A percentile compares a stretch with the other conserved stretches of the same genome.
Evolutionary conservation across 2,329 filamentous ascomycete genomes (phyloP).

Genomic region (Bipolaris oryzae): DNA sequence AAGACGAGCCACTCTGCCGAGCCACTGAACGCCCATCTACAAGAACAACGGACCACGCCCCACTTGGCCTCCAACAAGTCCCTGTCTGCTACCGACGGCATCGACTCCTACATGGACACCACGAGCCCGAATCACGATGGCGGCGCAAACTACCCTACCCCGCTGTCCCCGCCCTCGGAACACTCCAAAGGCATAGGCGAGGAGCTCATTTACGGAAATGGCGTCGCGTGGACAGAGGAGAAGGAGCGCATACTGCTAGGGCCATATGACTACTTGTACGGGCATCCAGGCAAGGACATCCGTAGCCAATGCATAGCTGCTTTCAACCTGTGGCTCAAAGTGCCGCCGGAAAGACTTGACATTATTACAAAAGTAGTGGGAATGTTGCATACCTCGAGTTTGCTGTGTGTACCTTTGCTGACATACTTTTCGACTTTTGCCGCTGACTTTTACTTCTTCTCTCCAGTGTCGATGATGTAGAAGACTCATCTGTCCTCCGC

Average conservation of each 20-base stretch:
- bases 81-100: not conserved
- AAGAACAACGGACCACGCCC: conserved; percentile 15
- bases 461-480: conserved; percentile 75
- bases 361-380: conserved; percentile 80
- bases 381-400: conserved; percentile 84
- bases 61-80: not conserved
- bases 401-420: conserved; percentile 58
- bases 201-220: conserved; percentile 51
- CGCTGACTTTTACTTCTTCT: not conserved
- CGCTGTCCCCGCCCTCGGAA: conserved; percentile 36
- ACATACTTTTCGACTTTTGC: too few relatives aligned
- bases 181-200: conserved; percentile 39
- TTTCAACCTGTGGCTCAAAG: conserved; percentile 80
- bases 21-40: conserved; percentile 14
- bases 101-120: conserved; percentile 9
- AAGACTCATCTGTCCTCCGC: conserved; percentile 78
- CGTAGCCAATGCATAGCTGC: conserved; percentile 78
- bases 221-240: conserved; percentile 67
- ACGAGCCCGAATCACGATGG: conserved; percentile 11
- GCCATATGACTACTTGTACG: conserved; percentile 80
- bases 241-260: conserved; percentile 80
- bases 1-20: conserved; percentile 38
- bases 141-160: conserved; percentile 37
- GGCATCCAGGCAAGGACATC: conserved; percentile 84
- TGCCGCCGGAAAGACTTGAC: conserved; percentile 70